Evolutionary conservation across 768 basidiomycete species (phyloP).

Genomic region (Crucibulum laeve): DNA sequence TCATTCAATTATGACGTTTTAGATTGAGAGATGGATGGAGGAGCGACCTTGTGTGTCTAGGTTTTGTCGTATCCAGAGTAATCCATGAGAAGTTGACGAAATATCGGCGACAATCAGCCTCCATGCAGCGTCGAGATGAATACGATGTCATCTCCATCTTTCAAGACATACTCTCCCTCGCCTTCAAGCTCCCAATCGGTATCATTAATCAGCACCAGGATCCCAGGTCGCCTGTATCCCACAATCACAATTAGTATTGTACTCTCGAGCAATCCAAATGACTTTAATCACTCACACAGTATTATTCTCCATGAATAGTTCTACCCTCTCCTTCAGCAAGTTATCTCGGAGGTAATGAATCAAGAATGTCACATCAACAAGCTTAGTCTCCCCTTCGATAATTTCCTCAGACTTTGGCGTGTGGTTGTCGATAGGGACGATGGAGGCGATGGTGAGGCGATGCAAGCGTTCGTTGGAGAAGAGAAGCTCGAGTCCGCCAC

Average conservation of each 20-base stretch:
- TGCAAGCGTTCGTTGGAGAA: constrained; percentile 71
- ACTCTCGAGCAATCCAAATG: background rate
- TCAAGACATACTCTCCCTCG: constrained; percentile 79
- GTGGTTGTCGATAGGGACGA: constrained; percentile 32
- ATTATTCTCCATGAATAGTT: constrained; percentile 83
- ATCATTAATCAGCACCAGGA: constrained; percentile 94
- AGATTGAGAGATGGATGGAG: too few relatives aligned
- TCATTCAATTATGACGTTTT: too few relatives aligned
- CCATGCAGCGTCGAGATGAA: constrained; percentile 97
- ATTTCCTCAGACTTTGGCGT: constrained; percentile 12
- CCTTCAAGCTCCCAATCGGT: constrained; percentile 98
- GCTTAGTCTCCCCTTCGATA: constrained; percentile 24
- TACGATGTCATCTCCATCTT: constrained; percentile 83
- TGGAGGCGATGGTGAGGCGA: constrained; percentile 46
- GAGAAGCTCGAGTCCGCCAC: constrained; percentile 83
- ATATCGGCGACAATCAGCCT: constrained; percentile 42
- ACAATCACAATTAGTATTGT: background rate
- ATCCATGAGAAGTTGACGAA: background rate
- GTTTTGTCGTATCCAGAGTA: background rate
- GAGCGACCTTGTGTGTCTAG: too few relatives aligned
- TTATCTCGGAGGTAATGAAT: constrained; percentile 75
- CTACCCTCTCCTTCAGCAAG: constrained; percentile 77
- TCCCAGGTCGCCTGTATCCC: constrained; percentile 81
- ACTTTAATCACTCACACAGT: constrained; percentile 63
- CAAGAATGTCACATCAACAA: constrained; percentile 68